These are phyloP conservation scores for Byssothecium circinans DNA, from an alignment of 2,329 filamentous ascomycete species.

Conservation along the genomic window DNA sequence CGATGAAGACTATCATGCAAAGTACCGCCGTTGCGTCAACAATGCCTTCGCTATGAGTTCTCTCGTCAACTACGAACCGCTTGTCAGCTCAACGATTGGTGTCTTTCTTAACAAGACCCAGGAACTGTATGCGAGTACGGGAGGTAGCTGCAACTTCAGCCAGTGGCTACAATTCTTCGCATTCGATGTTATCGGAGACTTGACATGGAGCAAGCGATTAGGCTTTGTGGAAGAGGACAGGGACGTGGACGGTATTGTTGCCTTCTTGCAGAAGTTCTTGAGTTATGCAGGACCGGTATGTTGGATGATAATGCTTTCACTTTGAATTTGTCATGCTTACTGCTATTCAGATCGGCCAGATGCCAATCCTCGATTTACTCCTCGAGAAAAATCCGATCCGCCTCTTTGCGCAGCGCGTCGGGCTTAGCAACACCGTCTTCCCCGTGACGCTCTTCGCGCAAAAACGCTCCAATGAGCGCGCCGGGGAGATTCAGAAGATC, in stretches of 20 bases:
- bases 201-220: constrained; percentile 74
- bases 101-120: constrained; percentile 63
- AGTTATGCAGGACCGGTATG: constrained; percentile 71
- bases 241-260: constrained; percentile 74
- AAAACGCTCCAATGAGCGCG: constrained; percentile 66
- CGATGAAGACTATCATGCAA: constrained; percentile 73
- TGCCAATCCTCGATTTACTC: constrained; percentile 69
- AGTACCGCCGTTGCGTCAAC: constrained; percentile 74
- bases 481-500: constrained; percentile 55
- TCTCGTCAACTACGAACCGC: constrained; percentile 76
- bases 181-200: constrained; percentile 78
- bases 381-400: constrained; percentile 75
- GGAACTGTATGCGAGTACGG: constrained; percentile 45
- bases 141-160: constrained; percentile 63
- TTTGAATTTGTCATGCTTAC: constrained; percentile 11
- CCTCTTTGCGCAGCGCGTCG: constrained; percentile 67
- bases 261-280: constrained; percentile 65
- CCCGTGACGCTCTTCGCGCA: constrained; percentile 73
- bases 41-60: constrained; percentile 76
- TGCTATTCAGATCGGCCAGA: constrained; percentile 65
- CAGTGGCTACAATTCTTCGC: constrained; percentile 79
- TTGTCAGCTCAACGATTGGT: constrained; percentile 73
- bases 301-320: constrained; percentile 5
- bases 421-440: constrained; percentile 68
- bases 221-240: constrained; percentile 75